Evolutionary conservation across 2,329 filamentous ascomycete genomes (phyloP).

Genomic region (Aspergillus piperis): DNA sequence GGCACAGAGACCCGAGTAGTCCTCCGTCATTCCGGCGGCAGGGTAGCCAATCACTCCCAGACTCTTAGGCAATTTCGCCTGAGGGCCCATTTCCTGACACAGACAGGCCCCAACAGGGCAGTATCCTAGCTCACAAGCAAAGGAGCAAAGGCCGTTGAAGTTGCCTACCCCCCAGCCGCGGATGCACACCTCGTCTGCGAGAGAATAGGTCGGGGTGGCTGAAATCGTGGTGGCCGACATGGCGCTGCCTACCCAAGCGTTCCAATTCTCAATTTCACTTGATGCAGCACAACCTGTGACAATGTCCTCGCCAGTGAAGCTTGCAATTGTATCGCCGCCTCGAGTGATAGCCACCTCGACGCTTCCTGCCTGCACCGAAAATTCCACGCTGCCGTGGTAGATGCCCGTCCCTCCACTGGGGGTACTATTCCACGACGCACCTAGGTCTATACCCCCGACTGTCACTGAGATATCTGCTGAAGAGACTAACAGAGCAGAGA

Average conservation of each 20-base stretch:
- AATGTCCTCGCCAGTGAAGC: neutral
- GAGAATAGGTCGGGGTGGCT: neutral
- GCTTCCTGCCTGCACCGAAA: neutral
- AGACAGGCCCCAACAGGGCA: slow-evolving; percentile 14
- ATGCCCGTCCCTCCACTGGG: slow-evolving; percentile 32
- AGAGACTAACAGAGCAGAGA: slow-evolving; percentile 36
- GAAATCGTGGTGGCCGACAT: neutral
- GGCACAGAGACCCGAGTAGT: slow-evolving; percentile 18
- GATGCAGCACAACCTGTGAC: neutral
- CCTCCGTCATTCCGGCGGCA: slow-evolving; percentile 9
- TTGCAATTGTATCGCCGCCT: neutral
- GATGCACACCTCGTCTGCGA: slow-evolving; percentile 1
- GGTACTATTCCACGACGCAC: neutral
- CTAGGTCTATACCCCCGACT: slow-evolving; percentile 24
- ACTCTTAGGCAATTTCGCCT: neutral
- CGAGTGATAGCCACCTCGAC: slow-evolving; percentile 10
- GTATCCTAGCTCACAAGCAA: neutral
- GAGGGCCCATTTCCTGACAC: slow-evolving; percentile 6
- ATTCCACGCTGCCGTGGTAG: slow-evolving; percentile 31
- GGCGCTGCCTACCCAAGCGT: slow-evolving; percentile 3
- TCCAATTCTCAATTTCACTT: neutral
- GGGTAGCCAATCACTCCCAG: slow-evolving; percentile 14
- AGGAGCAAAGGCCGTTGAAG: slow-evolving; percentile 1
- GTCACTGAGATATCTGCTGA: slow-evolving; percentile 29
- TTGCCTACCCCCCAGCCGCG: neutral